These are phyloP conservation scores for Boletus vinaceobasis DNA, from an alignment of 768 basidiomycete genomes.

Conservation along the genomic window DNA sequence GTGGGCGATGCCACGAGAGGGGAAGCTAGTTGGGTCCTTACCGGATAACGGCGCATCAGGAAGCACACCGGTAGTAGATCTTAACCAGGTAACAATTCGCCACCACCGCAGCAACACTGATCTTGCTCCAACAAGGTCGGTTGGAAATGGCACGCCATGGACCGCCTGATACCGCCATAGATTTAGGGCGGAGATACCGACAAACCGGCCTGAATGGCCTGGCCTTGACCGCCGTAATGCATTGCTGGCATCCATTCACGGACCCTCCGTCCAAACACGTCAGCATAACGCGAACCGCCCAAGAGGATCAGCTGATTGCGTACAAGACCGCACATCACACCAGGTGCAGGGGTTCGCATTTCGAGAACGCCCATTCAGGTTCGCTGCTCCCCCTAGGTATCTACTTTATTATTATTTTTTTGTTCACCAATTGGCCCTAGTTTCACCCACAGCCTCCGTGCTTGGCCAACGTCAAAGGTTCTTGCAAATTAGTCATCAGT, in stretches of 20 bases:
- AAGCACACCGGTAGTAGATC: constrained; percentile 22
- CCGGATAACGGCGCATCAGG: constrained; percentile 18
- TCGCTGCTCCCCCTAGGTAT: constrained; percentile 11
- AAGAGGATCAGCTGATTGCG: constrained; percentile 26
- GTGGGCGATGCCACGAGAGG: constrained; percentile 16
- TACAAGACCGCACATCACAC: constrained; percentile 19
- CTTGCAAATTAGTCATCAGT: constrained; percentile 16
- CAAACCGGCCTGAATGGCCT: background rate
- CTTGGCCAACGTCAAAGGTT: constrained; percentile 4
- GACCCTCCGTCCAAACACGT: constrained; percentile 30
- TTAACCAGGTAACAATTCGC: constrained; percentile 9
- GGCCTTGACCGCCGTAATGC: constrained; percentile 25
- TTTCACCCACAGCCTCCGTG: constrained; percentile 16
- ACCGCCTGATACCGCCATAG: constrained; percentile 6
- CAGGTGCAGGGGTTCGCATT: constrained; percentile 24
- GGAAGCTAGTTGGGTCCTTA: background rate
- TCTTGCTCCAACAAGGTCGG: constrained; percentile 3
- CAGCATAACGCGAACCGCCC: constrained; percentile 21
- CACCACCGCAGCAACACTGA: background rate
- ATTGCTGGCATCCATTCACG: constrained; percentile 25
- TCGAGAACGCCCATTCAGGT: constrained; percentile 26
- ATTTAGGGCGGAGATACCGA: constrained; percentile 23
- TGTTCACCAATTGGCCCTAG: constrained; percentile 6
- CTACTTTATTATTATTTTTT: constrained; percentile 9
- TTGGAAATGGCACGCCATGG: background rate